A percentile compares a stretch with the other conserved stretches of the same genome.
Evolutionary conservation across 129 eudicot genomes (phyloP).

Genomic region (Tanacetum coccineum): DNA sequence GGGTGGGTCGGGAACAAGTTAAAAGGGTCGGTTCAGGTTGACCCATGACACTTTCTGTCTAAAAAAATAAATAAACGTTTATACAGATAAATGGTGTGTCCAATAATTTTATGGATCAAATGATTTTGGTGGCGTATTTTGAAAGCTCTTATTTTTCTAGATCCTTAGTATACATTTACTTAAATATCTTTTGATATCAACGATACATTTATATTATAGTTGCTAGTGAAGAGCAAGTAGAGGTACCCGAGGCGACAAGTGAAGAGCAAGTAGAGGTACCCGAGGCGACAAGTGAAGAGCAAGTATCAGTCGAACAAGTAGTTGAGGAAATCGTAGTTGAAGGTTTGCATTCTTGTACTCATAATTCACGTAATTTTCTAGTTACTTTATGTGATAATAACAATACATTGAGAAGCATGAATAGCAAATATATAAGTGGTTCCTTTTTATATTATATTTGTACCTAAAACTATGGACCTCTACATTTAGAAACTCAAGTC

Average conservation of each 20-base stretch:
- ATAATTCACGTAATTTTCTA: background rate
- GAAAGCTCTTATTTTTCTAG: too few relatives aligned
- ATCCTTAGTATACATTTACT: background rate
- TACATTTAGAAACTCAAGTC: background rate
- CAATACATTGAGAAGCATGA: too few relatives aligned
- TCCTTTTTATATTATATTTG: background rate
- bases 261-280: slow-evolving; percentile 29
- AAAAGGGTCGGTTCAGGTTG: too few relatives aligned
- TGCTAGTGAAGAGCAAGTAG: slow-evolving; percentile 21
- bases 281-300: slow-evolving; percentile 28
- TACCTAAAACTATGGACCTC: background rate
- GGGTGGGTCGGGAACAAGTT: background rate
- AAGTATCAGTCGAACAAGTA: slow-evolving; percentile 32
- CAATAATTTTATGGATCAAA: too few relatives aligned
- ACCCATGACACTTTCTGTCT: too few relatives aligned
- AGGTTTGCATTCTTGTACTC: slow-evolving; percentile 36
- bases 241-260: slow-evolving; percentile 29
- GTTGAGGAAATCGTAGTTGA: slow-evolving; percentile 26
- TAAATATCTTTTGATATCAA: background rate
- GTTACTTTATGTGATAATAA: background rate
- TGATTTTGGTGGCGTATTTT: too few relatives aligned
- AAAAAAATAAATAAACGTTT: too few relatives aligned
- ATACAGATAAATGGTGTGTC: too few relatives aligned
- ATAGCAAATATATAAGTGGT: too few relatives aligned
- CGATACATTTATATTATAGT: background rate